Evolutionary conservation across 163 green algal species (phyloP), one percentile per base, ranked within the genome.

Genomic region (Chlamydomonas reinhardtii): DNA sequence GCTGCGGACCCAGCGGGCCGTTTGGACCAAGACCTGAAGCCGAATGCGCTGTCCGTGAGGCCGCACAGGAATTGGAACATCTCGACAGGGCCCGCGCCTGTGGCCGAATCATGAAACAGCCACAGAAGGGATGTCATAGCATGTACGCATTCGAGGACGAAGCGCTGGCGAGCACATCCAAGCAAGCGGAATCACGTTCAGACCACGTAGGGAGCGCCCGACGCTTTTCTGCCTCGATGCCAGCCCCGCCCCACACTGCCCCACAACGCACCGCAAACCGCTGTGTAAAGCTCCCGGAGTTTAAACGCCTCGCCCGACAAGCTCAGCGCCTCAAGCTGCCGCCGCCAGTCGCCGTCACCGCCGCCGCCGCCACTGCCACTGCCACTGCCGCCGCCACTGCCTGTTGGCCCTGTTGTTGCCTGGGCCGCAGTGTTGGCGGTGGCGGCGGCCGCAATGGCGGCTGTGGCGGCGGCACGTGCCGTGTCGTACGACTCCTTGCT

Each of bases 21-120:
- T 43, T 84, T 89, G 43, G 56, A 22, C 85, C 85, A 90, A 27
- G 24, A 72, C 0, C 59, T n/a, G 85, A 90, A 90, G 77, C 72
- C 64, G 39, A 69, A 87, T 31, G 78, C 78, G 12, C 62, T 27
- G 4, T 90, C 85, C 32, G 76, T 87, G 43, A 90, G 85, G 48
- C 85, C 71, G 48, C 82, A 83, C 31, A 90, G 76, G 72, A 84
- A 86, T 24, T 73, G 74, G 77, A 78, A 90, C 59, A 82, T 66
- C 77, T 90, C 85, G 34, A 84, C 1, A 15, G 73, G 86, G 14
- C 84, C 78, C 3, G 70, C 59, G 27, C 15, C 56, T 75, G 78
- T 20, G 43, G 66, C 32, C 27, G 72, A 61, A 25, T 9, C 12
- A 34, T 69, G 27, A n/a, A n/a, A 34, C n/a, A 2, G 17, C 12